Percentiles rank a stretch among this genome's conserved stretches.
Conservation (phyloP, 768 basidiomycete genomes). For the Suillus subluteus region DNA sequence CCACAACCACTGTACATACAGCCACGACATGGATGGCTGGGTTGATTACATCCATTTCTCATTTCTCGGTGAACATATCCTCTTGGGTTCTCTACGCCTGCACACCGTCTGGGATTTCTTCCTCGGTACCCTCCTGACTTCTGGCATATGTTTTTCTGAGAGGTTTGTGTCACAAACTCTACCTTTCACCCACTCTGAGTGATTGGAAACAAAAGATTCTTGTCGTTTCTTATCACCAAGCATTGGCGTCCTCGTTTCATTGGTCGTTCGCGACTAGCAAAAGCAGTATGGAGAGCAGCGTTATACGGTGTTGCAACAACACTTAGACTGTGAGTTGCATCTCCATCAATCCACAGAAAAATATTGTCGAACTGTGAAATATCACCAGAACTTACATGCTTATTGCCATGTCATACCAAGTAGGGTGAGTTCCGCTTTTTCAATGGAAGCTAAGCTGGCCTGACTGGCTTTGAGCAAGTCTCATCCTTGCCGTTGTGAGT, state of each 20-base stretch:
- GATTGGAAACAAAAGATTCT: conserved; percentile 38
- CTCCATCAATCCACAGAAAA: not conserved
- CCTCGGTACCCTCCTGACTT: conserved; percentile 47
- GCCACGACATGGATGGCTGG: conserved; percentile 45
- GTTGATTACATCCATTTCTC: conserved; percentile 47
- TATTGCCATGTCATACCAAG: conserved; percentile 69
- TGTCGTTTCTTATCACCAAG: conserved; percentile 53
- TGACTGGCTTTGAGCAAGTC: conserved; percentile 2
- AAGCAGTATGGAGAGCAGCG: conserved; percentile 55
- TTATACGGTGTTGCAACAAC: conserved; percentile 62
- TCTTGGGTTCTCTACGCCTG: conserved; percentile 46
- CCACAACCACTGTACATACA: not conserved
- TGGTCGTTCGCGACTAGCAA: conserved; percentile 45
- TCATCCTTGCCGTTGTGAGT: conserved; percentile 7
- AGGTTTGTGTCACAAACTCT: conserved; percentile 44
- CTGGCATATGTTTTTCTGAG: conserved; percentile 55
- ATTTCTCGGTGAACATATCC: conserved; percentile 49
- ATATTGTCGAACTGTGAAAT: conserved; percentile 10
- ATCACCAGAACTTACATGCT: conserved; percentile 67
- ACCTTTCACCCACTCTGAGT: conserved; percentile 7
- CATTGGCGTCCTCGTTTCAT: conserved; percentile 49
- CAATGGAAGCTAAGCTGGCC: not conserved
- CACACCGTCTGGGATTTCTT: conserved; percentile 54
- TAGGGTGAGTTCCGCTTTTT: conserved; percentile 52
- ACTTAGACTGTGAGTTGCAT: conserved; percentile 58